Evolutionary conservation across 2,329 filamentous ascomycete species (phyloP).

Genomic region (Endoconidiophora polonica): DNA sequence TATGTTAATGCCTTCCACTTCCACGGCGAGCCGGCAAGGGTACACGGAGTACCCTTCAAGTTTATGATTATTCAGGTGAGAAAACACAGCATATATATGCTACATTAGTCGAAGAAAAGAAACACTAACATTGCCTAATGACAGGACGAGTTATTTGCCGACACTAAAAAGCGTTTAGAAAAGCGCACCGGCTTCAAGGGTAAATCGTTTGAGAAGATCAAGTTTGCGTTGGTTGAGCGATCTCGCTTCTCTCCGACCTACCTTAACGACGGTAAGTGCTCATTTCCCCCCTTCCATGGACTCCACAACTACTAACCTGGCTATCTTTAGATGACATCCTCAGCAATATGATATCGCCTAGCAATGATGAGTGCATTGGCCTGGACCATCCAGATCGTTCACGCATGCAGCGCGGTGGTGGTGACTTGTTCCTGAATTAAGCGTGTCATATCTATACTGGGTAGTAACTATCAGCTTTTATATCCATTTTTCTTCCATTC

Average conservation of each 20-base stretch:
- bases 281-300: not conserved
- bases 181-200: conserved; percentile 89
- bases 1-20: conserved; percentile 79
- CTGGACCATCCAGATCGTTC: conserved; percentile 50
- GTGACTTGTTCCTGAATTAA: conserved; percentile 39
- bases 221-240: conserved; percentile 69
- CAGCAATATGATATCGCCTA: conserved; percentile 29
- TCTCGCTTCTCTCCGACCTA: conserved; percentile 61
- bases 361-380: conserved; percentile 45
- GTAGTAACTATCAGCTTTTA: too few species aligned
- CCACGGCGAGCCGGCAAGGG: conserved; percentile 69
- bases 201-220: conserved; percentile 97
- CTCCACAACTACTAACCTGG: not conserved
- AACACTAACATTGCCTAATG: conserved; percentile 8
- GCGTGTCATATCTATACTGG: not conserved
- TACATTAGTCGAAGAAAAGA: not conserved
- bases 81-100: too few species aligned
- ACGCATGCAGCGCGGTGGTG: conserved; percentile 40
- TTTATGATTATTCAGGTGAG: conserved; percentile 69
- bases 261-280: conserved; percentile 63
- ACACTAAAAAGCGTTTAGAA: conserved; percentile 88
- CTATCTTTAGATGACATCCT: conserved; percentile 37
- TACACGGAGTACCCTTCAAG: conserved; percentile 80
- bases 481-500: not conserved
- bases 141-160: conserved; percentile 68